A percentile compares a stretch with the other conserved stretches of the same genome.
phyloP scores from a whole-genome alignment of 2,329 filamentous ascomycete species.

The Ophiostoma populinum region DNA sequence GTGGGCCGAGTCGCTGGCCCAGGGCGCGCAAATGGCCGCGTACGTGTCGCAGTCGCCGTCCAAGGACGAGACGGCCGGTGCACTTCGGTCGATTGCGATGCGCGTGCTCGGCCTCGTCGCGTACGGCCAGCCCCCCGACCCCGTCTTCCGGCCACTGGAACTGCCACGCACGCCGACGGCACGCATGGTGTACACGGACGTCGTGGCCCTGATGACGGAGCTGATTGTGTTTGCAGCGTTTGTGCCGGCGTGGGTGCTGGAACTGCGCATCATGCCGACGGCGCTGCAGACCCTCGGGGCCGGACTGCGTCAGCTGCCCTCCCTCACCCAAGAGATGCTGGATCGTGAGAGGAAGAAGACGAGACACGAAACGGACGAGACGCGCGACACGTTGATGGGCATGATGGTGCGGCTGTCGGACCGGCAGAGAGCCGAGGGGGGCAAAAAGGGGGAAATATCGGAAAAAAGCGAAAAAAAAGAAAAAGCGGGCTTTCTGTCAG shows the following conservation, averaged over 20 bases:
- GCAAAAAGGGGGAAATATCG: too few relatives aligned
- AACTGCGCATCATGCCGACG: constrained; percentile 14
- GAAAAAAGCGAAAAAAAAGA: constrained; percentile 8
- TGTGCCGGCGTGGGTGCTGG: constrained; percentile 14
- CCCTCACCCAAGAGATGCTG: constrained; percentile 15
- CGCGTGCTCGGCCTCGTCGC: constrained; percentile 21
- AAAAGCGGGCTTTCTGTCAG: neutral
- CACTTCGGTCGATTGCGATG: constrained; percentile 19
- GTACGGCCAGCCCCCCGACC: constrained; percentile 17
- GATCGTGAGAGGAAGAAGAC: constrained; percentile 11
- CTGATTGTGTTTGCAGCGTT: constrained; percentile 16
- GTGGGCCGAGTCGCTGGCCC: constrained; percentile 18
- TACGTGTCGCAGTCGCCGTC: constrained; percentile 16
- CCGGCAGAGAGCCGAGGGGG: too few relatives aligned
- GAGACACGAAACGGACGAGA: neutral
- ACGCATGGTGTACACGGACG: constrained; percentile 17
- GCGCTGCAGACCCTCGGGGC: constrained; percentile 14
- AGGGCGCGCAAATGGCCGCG: constrained; percentile 16
- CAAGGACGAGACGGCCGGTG: constrained; percentile 13
- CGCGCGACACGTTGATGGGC: constrained; percentile 15
- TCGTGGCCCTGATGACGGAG: constrained; percentile 16
- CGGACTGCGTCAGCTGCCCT: constrained; percentile 15
- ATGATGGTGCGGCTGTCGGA: constrained; percentile 16
- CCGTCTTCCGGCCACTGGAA: constrained; percentile 15
- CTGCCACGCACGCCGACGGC: constrained; percentile 10